Conservation (phyloP, 139 green algal genomes). For the Asterochloris sp. region DNA sequence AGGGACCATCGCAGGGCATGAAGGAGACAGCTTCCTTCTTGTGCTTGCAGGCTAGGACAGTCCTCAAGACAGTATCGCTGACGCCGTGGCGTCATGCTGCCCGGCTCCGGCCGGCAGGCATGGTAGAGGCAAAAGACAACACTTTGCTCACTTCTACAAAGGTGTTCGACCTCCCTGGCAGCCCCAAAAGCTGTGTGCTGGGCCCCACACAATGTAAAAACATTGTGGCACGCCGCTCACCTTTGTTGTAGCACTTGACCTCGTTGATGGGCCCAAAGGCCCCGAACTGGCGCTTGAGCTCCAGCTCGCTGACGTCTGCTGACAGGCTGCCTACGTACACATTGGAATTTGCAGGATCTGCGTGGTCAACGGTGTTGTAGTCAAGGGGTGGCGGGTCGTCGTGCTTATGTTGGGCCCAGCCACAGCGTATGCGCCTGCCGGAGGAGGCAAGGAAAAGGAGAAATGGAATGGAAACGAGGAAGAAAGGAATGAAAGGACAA, state of each 20-base stretch:
- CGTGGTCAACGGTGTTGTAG: slow-evolving; percentile 9
- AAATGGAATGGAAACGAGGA: background rate
- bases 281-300: slow-evolving; percentile 39
- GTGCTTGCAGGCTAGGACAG: background rate
- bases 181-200: background rate
- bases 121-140: background rate
- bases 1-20: background rate
- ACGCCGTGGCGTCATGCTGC: background rate
- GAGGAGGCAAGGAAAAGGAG: background rate
- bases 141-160: background rate
- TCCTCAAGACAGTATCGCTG: background rate
- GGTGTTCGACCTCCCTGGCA: background rate
- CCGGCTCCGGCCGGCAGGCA: background rate
- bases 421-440: slow-evolving; percentile 49
- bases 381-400: slow-evolving; percentile 8
- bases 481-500: background rate
- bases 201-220: background rate
- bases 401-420: slow-evolving; percentile 78
- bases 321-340: slow-evolving; percentile 74
- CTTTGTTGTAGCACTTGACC: slow-evolving; percentile 68
- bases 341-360: slow-evolving; percentile 69
- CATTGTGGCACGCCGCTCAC: background rate
- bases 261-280: slow-evolving; percentile 54
- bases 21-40: background rate
- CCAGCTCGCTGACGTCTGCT: slow-evolving; percentile 40